These are phyloP conservation scores for Microcera coccophila DNA, from an alignment of 2,329 filamentous ascomycete species.

Conservation along the genomic window DNA sequence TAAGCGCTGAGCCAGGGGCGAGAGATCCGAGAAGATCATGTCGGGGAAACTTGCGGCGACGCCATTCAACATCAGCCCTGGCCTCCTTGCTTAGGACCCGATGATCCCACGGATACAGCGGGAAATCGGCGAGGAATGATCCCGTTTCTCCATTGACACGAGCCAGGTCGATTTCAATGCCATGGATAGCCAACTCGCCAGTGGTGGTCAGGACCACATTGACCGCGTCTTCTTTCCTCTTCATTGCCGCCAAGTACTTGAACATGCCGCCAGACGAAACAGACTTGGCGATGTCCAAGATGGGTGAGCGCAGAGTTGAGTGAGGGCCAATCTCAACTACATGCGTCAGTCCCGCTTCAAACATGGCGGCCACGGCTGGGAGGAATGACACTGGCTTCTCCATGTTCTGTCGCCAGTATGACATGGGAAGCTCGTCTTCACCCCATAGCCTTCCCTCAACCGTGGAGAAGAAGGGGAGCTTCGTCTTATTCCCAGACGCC, in stretches of 20 bases:
- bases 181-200: conserved; percentile 43
- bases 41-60: conserved; percentile 35
- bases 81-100: conserved; percentile 45
- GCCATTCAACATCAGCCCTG: too few relatives aligned
- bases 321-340: conserved; percentile 49
- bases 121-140: conserved; percentile 40
- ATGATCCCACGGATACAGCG: conserved; percentile 46
- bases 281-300: conserved; percentile 42
- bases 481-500: too few relatives aligned
- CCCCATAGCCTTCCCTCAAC: too few relatives aligned
- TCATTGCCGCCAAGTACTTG: conserved; percentile 32
- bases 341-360: conserved; percentile 21
- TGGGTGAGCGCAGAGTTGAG: conserved; percentile 46
- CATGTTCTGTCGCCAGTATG: conserved; percentile 46
- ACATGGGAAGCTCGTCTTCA: too few relatives aligned
- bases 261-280: conserved; percentile 31
- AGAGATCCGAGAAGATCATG: conserved; percentile 46
- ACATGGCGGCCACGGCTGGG: conserved; percentile 6
- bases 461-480: too few relatives aligned
- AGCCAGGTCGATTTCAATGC: conserved; percentile 40
- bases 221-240: conserved; percentile 49
- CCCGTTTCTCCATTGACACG: conserved; percentile 41
- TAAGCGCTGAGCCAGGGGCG: conserved; percentile 41
- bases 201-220: conserved; percentile 43
- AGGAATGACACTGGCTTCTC: conserved; percentile 43